Evolutionary conservation across 176 grass and related monocot species (phyloP).

Genomic region (Zoysia pacifica): DNA sequence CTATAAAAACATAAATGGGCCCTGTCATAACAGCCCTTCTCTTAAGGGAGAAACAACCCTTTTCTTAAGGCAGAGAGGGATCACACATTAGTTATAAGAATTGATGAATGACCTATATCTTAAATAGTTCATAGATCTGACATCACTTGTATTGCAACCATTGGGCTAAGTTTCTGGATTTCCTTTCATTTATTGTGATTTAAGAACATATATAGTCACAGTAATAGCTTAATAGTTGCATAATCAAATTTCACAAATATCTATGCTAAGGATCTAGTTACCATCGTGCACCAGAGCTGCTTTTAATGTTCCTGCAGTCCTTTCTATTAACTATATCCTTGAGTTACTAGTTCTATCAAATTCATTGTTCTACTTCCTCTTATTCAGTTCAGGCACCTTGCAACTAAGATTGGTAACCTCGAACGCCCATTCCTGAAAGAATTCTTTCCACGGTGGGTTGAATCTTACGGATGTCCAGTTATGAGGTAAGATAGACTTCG

Average conservation of each 20-base stretch:
- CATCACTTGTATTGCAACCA: neutral
- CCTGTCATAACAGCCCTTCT: neutral
- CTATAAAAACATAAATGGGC: neutral
- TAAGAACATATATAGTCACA: neutral
- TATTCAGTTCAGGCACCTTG: slow-evolving; percentile 97
- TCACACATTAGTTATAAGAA: neutral
- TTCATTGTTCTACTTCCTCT: slow-evolving; percentile 41
- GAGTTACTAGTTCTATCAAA: neutral
- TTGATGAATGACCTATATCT: neutral
- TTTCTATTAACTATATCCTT: slow-evolving; percentile 4
- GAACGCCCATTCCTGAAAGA: slow-evolving; percentile 98
- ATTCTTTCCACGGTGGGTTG: slow-evolving; percentile 95
- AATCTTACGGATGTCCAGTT: slow-evolving; percentile 86
- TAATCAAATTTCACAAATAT: neutral
- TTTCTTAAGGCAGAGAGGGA: too few relatives aligned
- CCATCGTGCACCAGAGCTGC: neutral
- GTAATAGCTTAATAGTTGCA: neutral
- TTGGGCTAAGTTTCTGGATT: neutral
- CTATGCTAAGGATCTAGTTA: slow-evolving; percentile 10
- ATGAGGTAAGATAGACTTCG: slow-evolving; percentile 63
- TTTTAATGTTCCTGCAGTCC: slow-evolving; percentile 16
- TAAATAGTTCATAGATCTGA: neutral
- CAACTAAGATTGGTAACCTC: slow-evolving; percentile 94
- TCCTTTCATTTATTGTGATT: neutral
- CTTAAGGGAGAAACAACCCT: neutral